A percentile compares a stretch with the other conserved stretches of the same genome.
These are phyloP conservation scores for Penicillium sp. DNA, from an alignment of 2,329 filamentous ascomycete species.

Conservation along the genomic window DNA sequence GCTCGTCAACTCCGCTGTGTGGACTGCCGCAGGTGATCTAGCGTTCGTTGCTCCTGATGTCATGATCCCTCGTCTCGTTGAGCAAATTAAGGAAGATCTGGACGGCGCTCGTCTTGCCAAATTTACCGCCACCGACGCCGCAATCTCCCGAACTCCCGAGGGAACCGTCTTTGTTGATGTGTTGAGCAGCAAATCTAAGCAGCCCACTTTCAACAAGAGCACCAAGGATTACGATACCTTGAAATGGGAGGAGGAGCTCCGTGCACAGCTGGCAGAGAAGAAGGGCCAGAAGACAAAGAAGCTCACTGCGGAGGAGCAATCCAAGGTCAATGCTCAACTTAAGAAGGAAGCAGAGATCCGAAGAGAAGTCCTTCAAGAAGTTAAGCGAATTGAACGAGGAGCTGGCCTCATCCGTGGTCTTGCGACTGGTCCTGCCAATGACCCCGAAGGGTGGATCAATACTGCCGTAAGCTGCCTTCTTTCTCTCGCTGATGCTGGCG, in stretches of 20 bases:
- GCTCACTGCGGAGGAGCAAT: slow-evolving; percentile 80
- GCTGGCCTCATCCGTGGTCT: slow-evolving; percentile 82
- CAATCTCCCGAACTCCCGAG: slow-evolving; percentile 87
- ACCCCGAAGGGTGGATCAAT: slow-evolving; percentile 84
- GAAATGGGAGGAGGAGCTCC: slow-evolving; percentile 94
- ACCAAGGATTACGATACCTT: slow-evolving; percentile 92
- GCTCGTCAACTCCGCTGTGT: slow-evolving; percentile 64
- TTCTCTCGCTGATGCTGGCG: slow-evolving; percentile 71
- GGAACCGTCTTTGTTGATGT: slow-evolving; percentile 89
- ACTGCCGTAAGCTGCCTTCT: slow-evolving; percentile 71
- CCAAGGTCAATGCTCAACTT: slow-evolving; percentile 87
- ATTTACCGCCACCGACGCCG: slow-evolving; percentile 82
- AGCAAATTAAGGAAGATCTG: slow-evolving; percentile 72
- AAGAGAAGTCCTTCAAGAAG: slow-evolving; percentile 65
- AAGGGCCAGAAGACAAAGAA: slow-evolving; percentile 83
- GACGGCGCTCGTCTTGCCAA: slow-evolving; percentile 65
- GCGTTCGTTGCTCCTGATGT: slow-evolving; percentile 87
- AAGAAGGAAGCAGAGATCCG: slow-evolving; percentile 82
- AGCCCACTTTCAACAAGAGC: slow-evolving; percentile 75
- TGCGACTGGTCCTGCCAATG: slow-evolving; percentile 82
- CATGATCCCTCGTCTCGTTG: slow-evolving; percentile 72
- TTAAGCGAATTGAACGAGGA: slow-evolving; percentile 72
- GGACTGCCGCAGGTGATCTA: slow-evolving; percentile 80
- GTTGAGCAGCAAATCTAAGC: slow-evolving; percentile 74
- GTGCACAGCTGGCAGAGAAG: slow-evolving; percentile 84